Evolutionary conservation across 306 rosid genomes (phyloP), one percentile per base, ranked within the genome.

Genomic region (Castanea mollissima): DNA sequence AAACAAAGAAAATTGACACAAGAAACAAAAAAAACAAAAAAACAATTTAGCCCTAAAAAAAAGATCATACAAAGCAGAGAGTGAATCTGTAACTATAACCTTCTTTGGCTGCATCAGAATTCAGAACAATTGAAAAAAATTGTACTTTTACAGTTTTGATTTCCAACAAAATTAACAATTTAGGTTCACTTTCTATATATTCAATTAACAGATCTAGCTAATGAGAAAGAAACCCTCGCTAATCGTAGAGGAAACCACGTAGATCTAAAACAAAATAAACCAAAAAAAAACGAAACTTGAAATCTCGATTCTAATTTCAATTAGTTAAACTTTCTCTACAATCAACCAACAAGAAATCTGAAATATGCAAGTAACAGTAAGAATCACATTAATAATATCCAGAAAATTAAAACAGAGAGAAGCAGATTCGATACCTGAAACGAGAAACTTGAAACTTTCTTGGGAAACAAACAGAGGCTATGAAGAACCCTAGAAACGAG

Each of bases 401-500:
- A 41, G 12, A 41, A 41, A 41, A 41, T 41, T 41, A 5, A 27
- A 54, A 10, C 4, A 56, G 1, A 71, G 23, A 57, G 6, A 18
- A 67, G 14, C 51, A 54, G 54, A 72, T 9, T 11, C 15, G 63
- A 34, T 55, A 77, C 83, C 82, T 59, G 80, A 13, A 51, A 46
- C 34, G 34, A 59, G n/a, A 68, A 25, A 64, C 76, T 70, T 52
- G 38, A 78, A 51, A 49, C 29, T 44, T 19, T 67, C 71, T 73
- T 23, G 75, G 49, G 51, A 60, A 31, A 27, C 41, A 49, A 55
- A 23, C 21, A 46, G 71, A 32, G 41, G 4, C 19, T 25, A 31
- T 12, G 60, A 34, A 71, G 69, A 34, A 71, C 79, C 84, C 84
- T 73, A 58, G 60, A 73, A 73, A 54, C 44, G 23, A 9, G 20